A percentile compares a stretch with the other conserved stretches of the same genome.
Evolutionary conservation across 2,329 filamentous ascomycete species (phyloP).

Genomic region (Ambrosiella beaveri): DNA sequence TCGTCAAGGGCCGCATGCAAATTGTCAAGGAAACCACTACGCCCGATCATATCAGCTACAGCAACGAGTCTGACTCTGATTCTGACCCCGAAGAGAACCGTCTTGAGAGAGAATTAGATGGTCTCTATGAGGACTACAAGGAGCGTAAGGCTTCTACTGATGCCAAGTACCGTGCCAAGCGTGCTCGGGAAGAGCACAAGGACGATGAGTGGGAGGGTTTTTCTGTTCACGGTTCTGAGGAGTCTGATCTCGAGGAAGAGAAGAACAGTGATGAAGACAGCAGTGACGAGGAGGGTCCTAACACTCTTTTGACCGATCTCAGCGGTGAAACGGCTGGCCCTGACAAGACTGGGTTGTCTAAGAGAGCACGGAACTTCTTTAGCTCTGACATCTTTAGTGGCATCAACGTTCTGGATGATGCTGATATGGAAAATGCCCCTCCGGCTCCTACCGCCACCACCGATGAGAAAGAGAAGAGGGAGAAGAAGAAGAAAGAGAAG

Average conservation of each 20-base stretch:
- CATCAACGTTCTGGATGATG: conserved; percentile 35
- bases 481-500: conserved; percentile 20
- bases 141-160: conserved; percentile 64
- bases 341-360: conserved; percentile 41
- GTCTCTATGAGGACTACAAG: conserved; percentile 72
- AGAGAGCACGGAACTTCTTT: conserved; percentile 76
- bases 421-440: conserved; percentile 18
- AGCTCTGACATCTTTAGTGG: conserved; percentile 87
- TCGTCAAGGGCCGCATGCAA: conserved; percentile 66
- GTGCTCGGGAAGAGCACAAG: conserved; percentile 60
- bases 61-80: conserved; percentile 40
- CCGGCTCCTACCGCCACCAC: conserved; percentile 15
- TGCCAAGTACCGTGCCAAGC: conserved; percentile 81
- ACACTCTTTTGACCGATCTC: conserved; percentile 22
- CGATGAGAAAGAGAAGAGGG: conserved; percentile 18
- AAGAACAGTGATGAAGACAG: conserved; percentile 18
- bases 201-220: conserved; percentile 90
- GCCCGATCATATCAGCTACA: conserved; percentile 41
- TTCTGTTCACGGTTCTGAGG: conserved; percentile 48
- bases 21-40: conserved; percentile 34
- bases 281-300: conserved; percentile 18
- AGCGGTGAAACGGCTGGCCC: conserved; percentile 24
- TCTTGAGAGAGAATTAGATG: conserved; percentile 71
- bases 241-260: conserved; percentile 39
- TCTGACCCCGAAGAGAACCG: conserved; percentile 66